Evolutionary conservation across 208 protist species (phyloP).

Genomic region (Leishmania mexicana): DNA sequence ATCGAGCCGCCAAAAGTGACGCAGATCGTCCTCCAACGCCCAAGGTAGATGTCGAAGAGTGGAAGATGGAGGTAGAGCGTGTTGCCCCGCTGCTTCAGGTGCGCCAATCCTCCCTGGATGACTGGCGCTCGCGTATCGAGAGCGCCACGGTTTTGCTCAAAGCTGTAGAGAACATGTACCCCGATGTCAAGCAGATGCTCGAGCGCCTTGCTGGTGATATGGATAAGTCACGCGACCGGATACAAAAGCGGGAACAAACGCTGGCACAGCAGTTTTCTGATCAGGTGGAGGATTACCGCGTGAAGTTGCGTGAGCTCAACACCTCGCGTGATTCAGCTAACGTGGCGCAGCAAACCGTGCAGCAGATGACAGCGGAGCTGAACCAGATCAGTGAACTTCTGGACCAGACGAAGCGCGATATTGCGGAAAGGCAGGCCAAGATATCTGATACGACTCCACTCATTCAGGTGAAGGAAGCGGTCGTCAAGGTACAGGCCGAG

Average conservation of each 20-base stretch:
- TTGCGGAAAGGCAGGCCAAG: conserved; percentile 85
- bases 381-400: conserved; percentile 88
- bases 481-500: conserved; percentile 81
- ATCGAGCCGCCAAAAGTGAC: conserved; percentile 19
- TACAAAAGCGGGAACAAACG: conserved; percentile 90
- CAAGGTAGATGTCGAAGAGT: conserved; percentile 81
- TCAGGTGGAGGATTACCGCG: conserved; percentile 87
- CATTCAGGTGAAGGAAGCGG: conserved; percentile 90
- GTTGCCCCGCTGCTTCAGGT: conserved; percentile 86
- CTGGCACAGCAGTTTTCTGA: conserved; percentile 91
- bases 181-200: conserved; percentile 87
- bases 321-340: conserved; percentile 78
- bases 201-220: conserved; percentile 81
- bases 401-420: conserved; percentile 86
- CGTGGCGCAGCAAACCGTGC: conserved; percentile 80
- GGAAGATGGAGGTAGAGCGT: conserved; percentile 89
- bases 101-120: conserved; percentile 53
- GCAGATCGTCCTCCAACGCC: conserved; percentile 27
- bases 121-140: conserved; percentile 88
- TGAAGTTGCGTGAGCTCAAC: conserved; percentile 87
- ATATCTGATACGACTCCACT: conserved; percentile 89
- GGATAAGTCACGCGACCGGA: conserved; percentile 85
- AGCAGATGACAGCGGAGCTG: conserved; percentile 87
- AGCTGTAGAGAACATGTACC: conserved; percentile 91
- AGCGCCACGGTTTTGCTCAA: conserved; percentile 80